Percentiles rank a stretch among this genome's conserved stretches.
Evolutionary conservation across 352 stramenopile species (phyloP).

Genomic region (Pythium aquatile): DNA sequence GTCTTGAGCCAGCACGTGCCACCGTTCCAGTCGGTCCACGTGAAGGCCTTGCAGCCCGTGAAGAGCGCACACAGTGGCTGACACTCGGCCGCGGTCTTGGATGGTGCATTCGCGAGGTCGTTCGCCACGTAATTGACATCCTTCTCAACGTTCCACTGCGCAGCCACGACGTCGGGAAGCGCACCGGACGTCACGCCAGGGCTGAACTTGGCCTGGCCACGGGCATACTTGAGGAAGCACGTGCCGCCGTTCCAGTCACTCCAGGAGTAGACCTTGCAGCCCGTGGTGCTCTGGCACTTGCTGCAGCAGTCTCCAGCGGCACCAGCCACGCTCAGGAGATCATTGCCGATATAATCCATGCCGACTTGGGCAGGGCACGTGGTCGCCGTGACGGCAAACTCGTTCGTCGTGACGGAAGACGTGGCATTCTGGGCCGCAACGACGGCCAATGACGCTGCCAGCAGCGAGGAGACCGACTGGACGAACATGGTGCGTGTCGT

Average conservation of each 20-base stretch:
- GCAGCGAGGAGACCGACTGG: not conserved
- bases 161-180: constrained; percentile 5
- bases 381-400: not conserved
- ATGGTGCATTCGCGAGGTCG: not conserved
- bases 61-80: not conserved
- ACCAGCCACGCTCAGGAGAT: not conserved
- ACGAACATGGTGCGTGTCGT: not conserved
- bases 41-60: constrained; percentile 19
- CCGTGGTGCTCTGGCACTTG: constrained; percentile 6
- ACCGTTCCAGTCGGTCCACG: constrained; percentile 47
- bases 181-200: not conserved
- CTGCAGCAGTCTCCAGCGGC: constrained; percentile 13
- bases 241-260: constrained; percentile 47
- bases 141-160: not conserved
- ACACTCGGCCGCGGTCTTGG: not conserved
- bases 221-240: constrained; percentile 46
- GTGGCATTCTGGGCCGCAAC: constrained; percentile 4
- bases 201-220: constrained; percentile 6
- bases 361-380: not conserved
- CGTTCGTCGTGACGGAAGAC: not conserved
- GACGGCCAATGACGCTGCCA: not conserved
- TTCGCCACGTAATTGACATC: constrained; percentile 9
- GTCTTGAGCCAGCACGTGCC: constrained; percentile 58
- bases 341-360: constrained; percentile 5
- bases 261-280: constrained; percentile 33